A percentile compares a stretch with the other conserved stretches of the same genome.
Conservation (phyloP, 2,329 filamentous ascomycete species). For the Trichophyton equinum region DNA sequence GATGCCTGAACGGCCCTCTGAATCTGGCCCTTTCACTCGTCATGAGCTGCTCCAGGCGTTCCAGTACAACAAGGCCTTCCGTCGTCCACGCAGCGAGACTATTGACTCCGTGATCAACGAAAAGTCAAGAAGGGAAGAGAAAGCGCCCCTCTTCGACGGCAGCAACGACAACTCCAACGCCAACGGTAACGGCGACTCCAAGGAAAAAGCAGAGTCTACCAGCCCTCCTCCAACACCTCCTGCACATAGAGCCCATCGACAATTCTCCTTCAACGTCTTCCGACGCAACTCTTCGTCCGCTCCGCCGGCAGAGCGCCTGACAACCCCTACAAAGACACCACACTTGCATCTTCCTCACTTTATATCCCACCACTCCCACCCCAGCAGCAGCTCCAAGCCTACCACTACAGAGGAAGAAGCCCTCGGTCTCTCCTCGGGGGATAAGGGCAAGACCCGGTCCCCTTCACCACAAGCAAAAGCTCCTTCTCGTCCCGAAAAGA, state of each 20-base stretch:
- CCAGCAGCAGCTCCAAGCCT: conserved; percentile 17
- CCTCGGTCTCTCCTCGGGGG: conserved; percentile 68
- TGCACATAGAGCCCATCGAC: conserved; percentile 43
- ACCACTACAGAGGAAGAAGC: conserved; percentile 57
- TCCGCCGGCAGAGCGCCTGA: not conserved
- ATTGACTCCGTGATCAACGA: conserved; percentile 1
- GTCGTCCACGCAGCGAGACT: not conserved
- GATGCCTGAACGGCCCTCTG: conserved; percentile 22
- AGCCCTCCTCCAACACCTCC: conserved; percentile 4
- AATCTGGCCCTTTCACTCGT: conserved; percentile 51
- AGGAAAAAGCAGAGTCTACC: not conserved
- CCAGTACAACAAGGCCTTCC: conserved; percentile 8
- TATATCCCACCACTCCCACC: conserved; percentile 3
- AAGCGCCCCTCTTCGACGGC: not conserved
- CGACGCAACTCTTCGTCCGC: conserved; percentile 30
- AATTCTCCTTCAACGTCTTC: conserved; percentile 91
- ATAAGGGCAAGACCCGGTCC: conserved; percentile 26
- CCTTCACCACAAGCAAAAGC: conserved; percentile 8
- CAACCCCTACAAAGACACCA: not conserved
- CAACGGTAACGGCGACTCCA: not conserved
- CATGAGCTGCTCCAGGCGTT: conserved; percentile 47
- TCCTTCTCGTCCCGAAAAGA: not conserved
- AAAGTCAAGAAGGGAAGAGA: not conserved
- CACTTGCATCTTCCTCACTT: conserved; percentile 8
- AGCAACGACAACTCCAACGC: not conserved